phyloP scores from a whole-genome alignment of 129 eudicot genomes.

The Pulicaria dysenterica region DNA sequence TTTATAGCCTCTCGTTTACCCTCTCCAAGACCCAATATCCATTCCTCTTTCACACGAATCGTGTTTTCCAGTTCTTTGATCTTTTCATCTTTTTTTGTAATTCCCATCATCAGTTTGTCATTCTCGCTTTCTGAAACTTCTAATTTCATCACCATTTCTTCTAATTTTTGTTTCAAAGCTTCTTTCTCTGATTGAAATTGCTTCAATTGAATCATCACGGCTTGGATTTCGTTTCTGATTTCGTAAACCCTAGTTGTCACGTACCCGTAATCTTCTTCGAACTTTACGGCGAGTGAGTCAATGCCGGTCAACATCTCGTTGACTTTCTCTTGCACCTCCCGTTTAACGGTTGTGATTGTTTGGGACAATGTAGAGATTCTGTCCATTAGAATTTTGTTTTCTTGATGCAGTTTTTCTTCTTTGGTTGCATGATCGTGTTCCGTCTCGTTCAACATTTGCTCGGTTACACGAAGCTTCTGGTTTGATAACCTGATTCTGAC shows the following conservation, averaged over 20 bases:
- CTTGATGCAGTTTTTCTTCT: slow-evolving; percentile 61
- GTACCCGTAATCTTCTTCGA: slow-evolving; percentile 81
- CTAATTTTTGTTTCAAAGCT: slow-evolving; percentile 29
- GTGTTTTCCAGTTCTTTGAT: slow-evolving; percentile 45
- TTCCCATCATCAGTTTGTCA: slow-evolving; percentile 26
- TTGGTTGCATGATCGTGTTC: slow-evolving; percentile 55
- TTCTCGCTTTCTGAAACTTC: slow-evolving; percentile 41
- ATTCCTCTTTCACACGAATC: slow-evolving; percentile 56
- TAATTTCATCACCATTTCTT: slow-evolving; percentile 27
- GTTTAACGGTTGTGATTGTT: slow-evolving; percentile 39
- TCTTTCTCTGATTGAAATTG: slow-evolving; percentile 33
- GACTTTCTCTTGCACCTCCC: slow-evolving; percentile 52
- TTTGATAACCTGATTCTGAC: slow-evolving; percentile 74
- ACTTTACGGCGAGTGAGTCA: slow-evolving; percentile 60
- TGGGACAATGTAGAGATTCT: slow-evolving; percentile 45
- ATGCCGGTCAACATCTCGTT: slow-evolving; percentile 43
- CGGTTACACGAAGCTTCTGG: slow-evolving; percentile 89
- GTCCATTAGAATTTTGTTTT: slow-evolving; percentile 53
- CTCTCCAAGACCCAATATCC: slow-evolving; percentile 47
- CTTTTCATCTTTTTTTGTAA: slow-evolving; percentile 43
- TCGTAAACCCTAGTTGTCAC: slow-evolving; percentile 56
- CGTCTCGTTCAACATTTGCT: slow-evolving; percentile 65
- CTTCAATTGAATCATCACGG: slow-evolving; percentile 44
- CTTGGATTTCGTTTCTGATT: slow-evolving; percentile 58
- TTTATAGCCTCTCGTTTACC: slow-evolving; percentile 84